Evolutionary conservation across 108 stramenopile genomes (phyloP).

Genomic region (Skeletonema menzelii): DNA sequence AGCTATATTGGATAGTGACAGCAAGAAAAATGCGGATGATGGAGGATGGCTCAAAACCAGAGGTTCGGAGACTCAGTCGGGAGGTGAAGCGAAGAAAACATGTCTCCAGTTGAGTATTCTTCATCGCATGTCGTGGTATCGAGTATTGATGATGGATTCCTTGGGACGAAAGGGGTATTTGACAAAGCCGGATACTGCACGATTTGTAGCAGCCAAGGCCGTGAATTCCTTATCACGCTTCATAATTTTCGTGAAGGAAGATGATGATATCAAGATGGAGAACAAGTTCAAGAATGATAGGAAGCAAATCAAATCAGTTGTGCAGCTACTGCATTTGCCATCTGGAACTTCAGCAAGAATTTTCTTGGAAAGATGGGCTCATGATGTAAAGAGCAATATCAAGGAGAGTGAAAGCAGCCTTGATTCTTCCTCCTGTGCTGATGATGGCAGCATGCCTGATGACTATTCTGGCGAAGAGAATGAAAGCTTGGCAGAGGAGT

Average conservation of each 20-base stretch:
- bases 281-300: conserved; percentile 33
- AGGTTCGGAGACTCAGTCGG: conserved; percentile 33
- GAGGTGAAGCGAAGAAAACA: conserved; percentile 19
- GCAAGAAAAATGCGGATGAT: conserved; percentile 17
- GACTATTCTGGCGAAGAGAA: neutral
- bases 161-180: conserved; percentile 54
- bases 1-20: conserved; percentile 40
- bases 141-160: conserved; percentile 57
- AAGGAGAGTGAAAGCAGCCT: neutral
- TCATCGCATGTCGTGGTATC: conserved; percentile 57
- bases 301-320: conserved; percentile 22
- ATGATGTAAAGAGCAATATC: conserved; percentile 6
- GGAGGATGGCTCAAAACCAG: conserved; percentile 55
- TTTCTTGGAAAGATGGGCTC: neutral
- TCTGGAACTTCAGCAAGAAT: neutral
- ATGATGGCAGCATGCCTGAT: neutral
- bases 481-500: neutral
- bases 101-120: conserved; percentile 59
- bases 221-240: conserved; percentile 42
- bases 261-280: conserved; percentile 4
- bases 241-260: conserved; percentile 36
- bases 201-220: conserved; percentile 30
- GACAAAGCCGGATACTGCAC: conserved; percentile 38
- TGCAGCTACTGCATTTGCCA: neutral
- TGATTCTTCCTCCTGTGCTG: conserved; percentile 6